Conservation (phyloP, 345 rosid genomes). For the Dimocarpus longan region DNA sequence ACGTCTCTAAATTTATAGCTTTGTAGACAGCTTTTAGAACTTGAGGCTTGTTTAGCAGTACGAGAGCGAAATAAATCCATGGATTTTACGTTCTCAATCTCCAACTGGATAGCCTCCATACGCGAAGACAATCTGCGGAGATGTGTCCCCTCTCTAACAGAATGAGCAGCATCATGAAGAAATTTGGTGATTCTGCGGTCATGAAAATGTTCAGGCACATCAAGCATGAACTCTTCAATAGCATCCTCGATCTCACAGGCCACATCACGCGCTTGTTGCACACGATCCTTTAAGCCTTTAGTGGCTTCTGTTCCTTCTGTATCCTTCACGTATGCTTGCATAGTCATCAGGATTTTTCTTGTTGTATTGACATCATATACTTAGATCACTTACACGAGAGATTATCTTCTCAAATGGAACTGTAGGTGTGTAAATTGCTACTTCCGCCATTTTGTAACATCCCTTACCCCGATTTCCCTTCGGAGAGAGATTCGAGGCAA, state of each 20-base stretch:
- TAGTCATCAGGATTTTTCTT: neutral
- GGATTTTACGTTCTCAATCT: neutral
- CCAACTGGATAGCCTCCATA: neutral
- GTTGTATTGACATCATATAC: too few relatives aligned
- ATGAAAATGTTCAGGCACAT: constrained; percentile 9
- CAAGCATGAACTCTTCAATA: constrained; percentile 2
- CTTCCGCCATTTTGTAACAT: too few relatives aligned
- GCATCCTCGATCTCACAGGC: constrained; percentile 10
- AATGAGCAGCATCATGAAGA: too few relatives aligned
- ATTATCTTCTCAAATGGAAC: too few relatives aligned
- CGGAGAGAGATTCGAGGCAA: too few relatives aligned
- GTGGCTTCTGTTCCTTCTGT: neutral
- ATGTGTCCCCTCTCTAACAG: neutral
- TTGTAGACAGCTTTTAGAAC: neutral
- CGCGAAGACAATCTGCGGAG: neutral
- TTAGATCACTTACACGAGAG: too few relatives aligned
- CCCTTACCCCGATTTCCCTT: too few relatives aligned
- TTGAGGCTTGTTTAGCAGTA: neutral
- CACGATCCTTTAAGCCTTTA: neutral
- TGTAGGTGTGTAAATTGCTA: too few relatives aligned
- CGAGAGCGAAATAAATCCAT: neutral
- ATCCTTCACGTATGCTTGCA: constrained; percentile 11
- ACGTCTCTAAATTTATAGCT: neutral
- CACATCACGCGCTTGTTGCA: neutral
- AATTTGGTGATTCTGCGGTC: neutral